Evolutionary conservation across 2,329 filamentous ascomycete genomes (phyloP), one percentile per base, ranked within the genome.

Genomic region (Fusarium tupiense): DNA sequence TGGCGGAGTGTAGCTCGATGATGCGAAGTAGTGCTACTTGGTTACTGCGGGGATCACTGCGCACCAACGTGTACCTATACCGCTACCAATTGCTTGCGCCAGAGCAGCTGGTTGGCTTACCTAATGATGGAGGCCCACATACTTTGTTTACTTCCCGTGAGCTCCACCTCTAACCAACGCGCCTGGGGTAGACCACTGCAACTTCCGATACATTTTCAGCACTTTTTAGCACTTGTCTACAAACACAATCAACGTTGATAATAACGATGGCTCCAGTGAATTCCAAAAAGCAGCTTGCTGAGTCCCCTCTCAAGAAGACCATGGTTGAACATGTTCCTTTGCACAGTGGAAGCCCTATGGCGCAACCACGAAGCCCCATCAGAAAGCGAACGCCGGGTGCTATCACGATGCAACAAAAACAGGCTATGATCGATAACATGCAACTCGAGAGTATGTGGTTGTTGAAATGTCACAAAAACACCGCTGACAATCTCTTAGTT

Each of bases 401-500:
- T 49, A 88, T 96, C 72, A 91, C 91, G 7, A 81, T 89, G 64
- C 87, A 87, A 46, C 94, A 97, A 81, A 98, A 97, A 83, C 93
- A 96, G 82, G 92, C 93, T 17, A 85, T 98, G 59, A 92, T 98
- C 67, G 94, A 98, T 79, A 97, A 98, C 78, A 84, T 98, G 44
- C 94, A 97, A 80, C 87, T 98, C 46, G 95, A 98, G 83, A 90
- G 95, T 97, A 88, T 72, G 91, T 31, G 31, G 31, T 20, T 11
- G 19, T 47, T 13, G 38, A 46, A 72, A 78, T 67, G 63, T 38
- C 33, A 54, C n/a, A 43, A 59, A 31, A 40, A 33, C 64, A 59
- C 68, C 44, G 70, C 74, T 79, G 56, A 79, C 62, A 8, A 54
- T 56, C 61, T 56, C 61, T 40, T 76, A 98, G 95, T 98, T 75